phyloP scores from a whole-genome alignment of 352 stramenopile genomes.

The Phytophthora hibernalis region DNA sequence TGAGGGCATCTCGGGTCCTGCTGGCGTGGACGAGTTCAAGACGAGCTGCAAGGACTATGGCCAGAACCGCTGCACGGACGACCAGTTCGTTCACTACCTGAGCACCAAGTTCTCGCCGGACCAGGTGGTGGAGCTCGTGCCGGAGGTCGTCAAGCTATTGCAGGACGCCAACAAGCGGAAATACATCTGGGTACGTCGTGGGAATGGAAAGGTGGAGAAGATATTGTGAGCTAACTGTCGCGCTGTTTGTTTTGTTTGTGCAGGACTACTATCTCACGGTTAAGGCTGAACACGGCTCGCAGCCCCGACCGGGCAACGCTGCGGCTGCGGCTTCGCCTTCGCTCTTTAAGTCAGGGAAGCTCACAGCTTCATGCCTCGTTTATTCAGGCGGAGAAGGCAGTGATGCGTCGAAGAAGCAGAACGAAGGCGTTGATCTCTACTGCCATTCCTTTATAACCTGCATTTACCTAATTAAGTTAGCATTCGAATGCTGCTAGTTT shows the following conservation, averaged over 20 bases:
- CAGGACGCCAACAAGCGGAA: conserved; percentile 87
- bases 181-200: conserved; percentile 75
- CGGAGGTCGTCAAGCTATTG: conserved; percentile 85
- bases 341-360: conserved; percentile 51
- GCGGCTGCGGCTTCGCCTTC: conserved; percentile 67
- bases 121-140: conserved; percentile 76
- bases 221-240: conserved; percentile 15
- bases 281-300: conserved; percentile 56
- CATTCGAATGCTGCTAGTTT: conserved; percentile 30
- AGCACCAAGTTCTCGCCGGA: conserved; percentile 74
- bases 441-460: conserved; percentile 36
- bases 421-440: conserved; percentile 27
- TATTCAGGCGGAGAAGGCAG: not conserved
- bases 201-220: not conserved
- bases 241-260: conserved; percentile 9
- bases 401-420: conserved; percentile 15
- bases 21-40: conserved; percentile 85
- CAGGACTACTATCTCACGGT: conserved; percentile 82
- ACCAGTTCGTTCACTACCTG: conserved; percentile 75
- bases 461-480: conserved; percentile 35
- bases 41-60: conserved; percentile 87
- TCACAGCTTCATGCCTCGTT: not conserved
- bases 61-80: conserved; percentile 81
- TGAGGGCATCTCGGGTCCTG: conserved; percentile 57
- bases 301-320: conserved; percentile 29